These are phyloP conservation scores for Urtica urens DNA, from an alignment of 306 rosid genomes.

Conservation along the genomic window DNA sequence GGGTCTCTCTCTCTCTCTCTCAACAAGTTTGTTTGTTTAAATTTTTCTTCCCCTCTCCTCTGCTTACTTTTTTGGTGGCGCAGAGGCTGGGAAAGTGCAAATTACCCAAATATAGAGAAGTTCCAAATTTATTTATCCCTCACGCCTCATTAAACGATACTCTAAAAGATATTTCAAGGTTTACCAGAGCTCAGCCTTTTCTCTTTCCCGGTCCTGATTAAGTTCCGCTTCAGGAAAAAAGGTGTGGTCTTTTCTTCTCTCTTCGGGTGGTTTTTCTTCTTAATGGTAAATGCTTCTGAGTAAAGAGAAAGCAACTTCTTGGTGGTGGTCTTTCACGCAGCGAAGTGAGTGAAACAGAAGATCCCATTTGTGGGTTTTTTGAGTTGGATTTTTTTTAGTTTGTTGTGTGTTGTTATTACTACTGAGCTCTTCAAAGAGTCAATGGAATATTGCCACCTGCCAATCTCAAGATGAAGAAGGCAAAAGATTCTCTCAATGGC, in stretches of 20 bases:
- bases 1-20: constrained; percentile 4
- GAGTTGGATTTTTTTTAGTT: constrained; percentile 22
- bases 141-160: constrained; percentile 33
- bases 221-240: constrained; percentile 5
- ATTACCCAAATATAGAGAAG: constrained; percentile 37
- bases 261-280: constrained; percentile 15
- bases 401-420: constrained; percentile 12
- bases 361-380: constrained; percentile 17
- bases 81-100: constrained; percentile 35
- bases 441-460: constrained; percentile 49
- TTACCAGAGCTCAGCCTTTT: constrained; percentile 26
- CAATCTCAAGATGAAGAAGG: constrained; percentile 42
- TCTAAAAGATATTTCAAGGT: constrained; percentile 35
- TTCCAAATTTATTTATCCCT: constrained; percentile 20
- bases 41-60: constrained; percentile 30
- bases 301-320: constrained; percentile 6
- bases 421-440: constrained; percentile 30
- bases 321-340: too few relatives aligned
- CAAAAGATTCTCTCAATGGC: constrained; percentile 40
- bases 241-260: constrained; percentile 16
- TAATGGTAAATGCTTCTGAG: constrained; percentile 17
- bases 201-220: constrained; percentile 35
- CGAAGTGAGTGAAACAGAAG: too few relatives aligned
- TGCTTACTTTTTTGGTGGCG: constrained; percentile 30
- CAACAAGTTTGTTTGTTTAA: constrained; percentile 12